Conservation (phyloP, 2,329 filamentous ascomycete species). For the Sclerotinia borealis region DNA sequence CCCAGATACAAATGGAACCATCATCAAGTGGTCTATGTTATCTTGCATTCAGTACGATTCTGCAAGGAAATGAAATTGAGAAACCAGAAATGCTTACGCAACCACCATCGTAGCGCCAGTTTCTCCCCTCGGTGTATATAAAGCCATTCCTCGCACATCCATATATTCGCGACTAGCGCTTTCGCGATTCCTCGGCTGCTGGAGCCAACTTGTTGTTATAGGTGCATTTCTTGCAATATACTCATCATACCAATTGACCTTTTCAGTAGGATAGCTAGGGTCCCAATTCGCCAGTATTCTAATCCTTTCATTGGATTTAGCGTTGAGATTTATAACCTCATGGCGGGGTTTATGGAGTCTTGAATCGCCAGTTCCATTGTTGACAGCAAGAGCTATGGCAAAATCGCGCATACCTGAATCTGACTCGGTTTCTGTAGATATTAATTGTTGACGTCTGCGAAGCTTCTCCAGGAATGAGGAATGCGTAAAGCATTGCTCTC, state of each 20-base stretch:
- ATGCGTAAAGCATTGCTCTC: conserved; percentile 63
- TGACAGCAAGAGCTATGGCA: conserved; percentile 21
- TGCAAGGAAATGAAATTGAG: not conserved
- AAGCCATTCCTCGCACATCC: conserved; percentile 68
- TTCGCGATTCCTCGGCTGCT: conserved; percentile 48
- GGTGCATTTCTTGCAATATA: conserved; percentile 77
- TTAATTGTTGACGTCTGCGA: conserved; percentile 43
- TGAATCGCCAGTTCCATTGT: conserved; percentile 27
- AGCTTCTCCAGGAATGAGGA: conserved; percentile 62
- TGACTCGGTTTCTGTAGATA: conserved; percentile 35
- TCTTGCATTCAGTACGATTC: not conserved
- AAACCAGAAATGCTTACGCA: conserved; percentile 34
- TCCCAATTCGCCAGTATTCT: conserved; percentile 77
- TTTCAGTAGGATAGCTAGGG: conserved; percentile 65
- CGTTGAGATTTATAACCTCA: conserved; percentile 24
- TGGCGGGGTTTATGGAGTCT: conserved; percentile 21
- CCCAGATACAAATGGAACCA: conserved; percentile 83
- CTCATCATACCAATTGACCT: conserved; percentile 79
- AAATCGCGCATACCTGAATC: conserved; percentile 36
- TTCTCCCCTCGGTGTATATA: conserved; percentile 53
- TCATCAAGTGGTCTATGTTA: conserved; percentile 61
- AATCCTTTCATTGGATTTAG: conserved; percentile 36
- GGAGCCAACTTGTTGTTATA: conserved; percentile 70
- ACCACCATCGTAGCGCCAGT: conserved; percentile 55
- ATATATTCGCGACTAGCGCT: conserved; percentile 41